phyloP scores from a whole-genome alignment of 768 basidiomycete species.

The Suillus subaureus region DNA sequence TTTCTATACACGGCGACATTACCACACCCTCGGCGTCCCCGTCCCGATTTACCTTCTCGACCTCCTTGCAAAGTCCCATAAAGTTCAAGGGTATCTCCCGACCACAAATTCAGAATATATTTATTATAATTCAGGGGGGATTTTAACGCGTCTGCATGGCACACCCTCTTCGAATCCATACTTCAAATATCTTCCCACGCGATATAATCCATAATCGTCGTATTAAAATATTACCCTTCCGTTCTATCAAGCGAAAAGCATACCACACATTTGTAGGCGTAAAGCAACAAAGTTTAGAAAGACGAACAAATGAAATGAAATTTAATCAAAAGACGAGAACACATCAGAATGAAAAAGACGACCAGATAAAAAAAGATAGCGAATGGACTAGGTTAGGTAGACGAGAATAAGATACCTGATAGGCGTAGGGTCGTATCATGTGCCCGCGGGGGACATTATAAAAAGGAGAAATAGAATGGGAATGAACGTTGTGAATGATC shows the following conservation, averaged over 20 bases:
- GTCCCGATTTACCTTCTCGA: constrained; percentile 3
- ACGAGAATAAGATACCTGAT: constrained; percentile 1
- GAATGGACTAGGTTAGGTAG: not conserved
- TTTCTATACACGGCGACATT: constrained; percentile 6
- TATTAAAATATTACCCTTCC: not conserved
- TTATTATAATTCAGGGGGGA: constrained; percentile 1
- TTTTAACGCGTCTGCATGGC: not conserved
- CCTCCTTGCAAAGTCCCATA: constrained; percentile 5
- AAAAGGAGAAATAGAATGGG: constrained; percentile 1
- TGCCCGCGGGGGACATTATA: not conserved
- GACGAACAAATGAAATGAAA: not conserved
- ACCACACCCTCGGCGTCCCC: not conserved
- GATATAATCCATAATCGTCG: not conserved
- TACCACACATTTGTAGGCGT: not conserved
- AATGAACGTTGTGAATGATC: not conserved
- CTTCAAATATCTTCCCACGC: not conserved
- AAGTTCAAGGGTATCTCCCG: not conserved
- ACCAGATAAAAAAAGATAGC: constrained; percentile 4
- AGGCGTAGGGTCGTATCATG: not conserved
- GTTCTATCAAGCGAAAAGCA: constrained; percentile 5
- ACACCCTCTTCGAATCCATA: not conserved
- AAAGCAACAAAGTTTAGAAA: not conserved
- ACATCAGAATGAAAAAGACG: not conserved
- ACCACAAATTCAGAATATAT: not conserved
- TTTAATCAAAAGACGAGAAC: not conserved